Conservation (phyloP, 176 grass and related monocot species). For the Oryza meyeriana region DNA sequence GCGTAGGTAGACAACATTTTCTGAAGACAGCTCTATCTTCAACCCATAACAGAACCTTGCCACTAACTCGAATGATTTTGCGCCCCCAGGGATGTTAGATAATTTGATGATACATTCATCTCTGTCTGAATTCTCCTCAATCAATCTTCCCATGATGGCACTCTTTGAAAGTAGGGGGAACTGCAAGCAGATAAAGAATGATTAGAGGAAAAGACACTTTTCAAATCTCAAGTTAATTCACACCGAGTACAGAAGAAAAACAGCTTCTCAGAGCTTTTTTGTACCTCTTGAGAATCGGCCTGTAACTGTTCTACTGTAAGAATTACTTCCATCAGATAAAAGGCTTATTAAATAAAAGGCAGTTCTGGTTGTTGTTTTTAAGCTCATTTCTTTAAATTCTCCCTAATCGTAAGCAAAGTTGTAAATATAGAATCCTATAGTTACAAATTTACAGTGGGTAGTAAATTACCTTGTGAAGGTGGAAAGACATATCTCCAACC, state of each 20-base stretch:
- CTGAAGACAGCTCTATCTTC: conserved; percentile 45
- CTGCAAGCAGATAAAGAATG: conserved; percentile 27
- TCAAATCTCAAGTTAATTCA: not conserved
- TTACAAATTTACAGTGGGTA: not conserved
- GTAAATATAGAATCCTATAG: not conserved
- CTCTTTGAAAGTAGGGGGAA: conserved; percentile 43
- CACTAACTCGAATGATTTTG: conserved; percentile 43
- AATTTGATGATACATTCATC: conserved; percentile 33
- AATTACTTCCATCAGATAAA: not conserved
- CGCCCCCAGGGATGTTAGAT: conserved; percentile 35
- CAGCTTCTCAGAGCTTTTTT: not conserved
- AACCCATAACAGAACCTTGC: conserved; percentile 57
- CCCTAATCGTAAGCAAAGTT: not conserved
- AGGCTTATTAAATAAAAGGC: not conserved
- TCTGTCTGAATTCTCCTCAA: conserved; percentile 25
- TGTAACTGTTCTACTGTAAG: not conserved
- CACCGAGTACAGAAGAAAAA: not conserved
- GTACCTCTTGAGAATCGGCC: not conserved
- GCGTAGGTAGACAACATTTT: conserved; percentile 37
- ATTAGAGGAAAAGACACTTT: not conserved
- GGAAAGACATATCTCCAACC: conserved; percentile 73
- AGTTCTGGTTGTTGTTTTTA: not conserved
- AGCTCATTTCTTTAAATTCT: not conserved
- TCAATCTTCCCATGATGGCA: conserved; percentile 30
- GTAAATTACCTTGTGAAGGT: conserved; percentile 67